Percentiles rank a stretch among this genome's conserved stretches.
These are phyloP conservation scores for Bryum argenteum DNA, from an alignment of 225 moss, liverwort and hornwort species.

Conservation along the genomic window DNA sequence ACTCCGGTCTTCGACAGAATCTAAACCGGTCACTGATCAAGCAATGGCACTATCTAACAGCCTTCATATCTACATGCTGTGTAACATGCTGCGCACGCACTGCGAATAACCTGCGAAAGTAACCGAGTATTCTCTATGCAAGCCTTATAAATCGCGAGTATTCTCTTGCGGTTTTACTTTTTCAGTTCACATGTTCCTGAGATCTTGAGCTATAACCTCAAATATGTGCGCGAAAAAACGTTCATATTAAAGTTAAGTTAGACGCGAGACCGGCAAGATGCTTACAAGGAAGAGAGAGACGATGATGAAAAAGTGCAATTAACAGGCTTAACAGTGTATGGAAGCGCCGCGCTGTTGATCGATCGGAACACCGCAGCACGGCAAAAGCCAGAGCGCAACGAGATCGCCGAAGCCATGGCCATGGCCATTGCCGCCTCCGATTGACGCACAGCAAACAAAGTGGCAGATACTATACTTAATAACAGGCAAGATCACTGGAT, in stretches of 20 bases:
- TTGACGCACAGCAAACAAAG: background rate
- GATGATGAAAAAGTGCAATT: slow-evolving; percentile 37
- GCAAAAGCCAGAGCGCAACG: background rate
- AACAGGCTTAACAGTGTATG: background rate
- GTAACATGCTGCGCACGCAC: background rate
- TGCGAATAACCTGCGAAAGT: background rate
- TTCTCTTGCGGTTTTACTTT: too few relatives aligned
- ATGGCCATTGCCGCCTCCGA: background rate
- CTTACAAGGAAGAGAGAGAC: slow-evolving; percentile 42
- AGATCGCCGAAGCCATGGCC: slow-evolving; percentile 10
- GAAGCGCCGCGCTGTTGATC: background rate
- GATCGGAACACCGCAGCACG: slow-evolving; percentile 13
- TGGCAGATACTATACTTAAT: too few relatives aligned
- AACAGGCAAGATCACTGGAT: too few relatives aligned
- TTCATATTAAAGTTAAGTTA: background rate
- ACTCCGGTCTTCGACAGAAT: background rate
- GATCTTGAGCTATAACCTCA: too few relatives aligned
- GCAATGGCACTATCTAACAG: background rate
- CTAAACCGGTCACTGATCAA: background rate
- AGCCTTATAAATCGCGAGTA: too few relatives aligned
- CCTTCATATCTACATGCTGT: background rate
- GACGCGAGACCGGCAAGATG: background rate
- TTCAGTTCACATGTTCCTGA: background rate
- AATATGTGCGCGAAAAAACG: too few relatives aligned
- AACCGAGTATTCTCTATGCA: background rate